Conservation (phyloP, 2,329 filamentous ascomycete species). For the Gaeumannomyces tritici region DNA sequence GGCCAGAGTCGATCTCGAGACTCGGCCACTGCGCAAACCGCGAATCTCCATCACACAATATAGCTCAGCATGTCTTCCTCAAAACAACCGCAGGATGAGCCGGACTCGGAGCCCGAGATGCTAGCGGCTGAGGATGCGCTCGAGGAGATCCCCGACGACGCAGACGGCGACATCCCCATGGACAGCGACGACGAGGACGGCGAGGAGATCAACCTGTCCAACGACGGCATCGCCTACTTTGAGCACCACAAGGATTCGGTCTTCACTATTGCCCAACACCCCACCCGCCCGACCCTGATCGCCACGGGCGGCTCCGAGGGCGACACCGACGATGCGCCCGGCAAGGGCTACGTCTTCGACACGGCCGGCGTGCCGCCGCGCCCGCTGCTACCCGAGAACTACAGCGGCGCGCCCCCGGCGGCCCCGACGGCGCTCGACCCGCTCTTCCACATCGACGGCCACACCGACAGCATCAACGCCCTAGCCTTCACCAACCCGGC, state of each 20-base stretch:
- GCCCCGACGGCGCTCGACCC: conserved; percentile 47
- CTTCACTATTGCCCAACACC: conserved; percentile 92
- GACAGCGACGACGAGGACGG: conserved; percentile 24
- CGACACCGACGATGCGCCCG: conserved; percentile 49
- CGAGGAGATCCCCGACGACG: conserved; percentile 63
- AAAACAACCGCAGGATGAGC: conserved; percentile 26
- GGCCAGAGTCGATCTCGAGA: background rate
- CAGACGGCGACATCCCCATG: conserved; percentile 36
- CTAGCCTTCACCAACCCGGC: conserved; percentile 74
- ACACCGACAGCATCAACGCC: conserved; percentile 84
- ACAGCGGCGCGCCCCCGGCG: conserved; percentile 54
- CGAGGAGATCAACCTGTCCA: conserved; percentile 70
- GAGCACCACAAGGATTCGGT: conserved; percentile 84
- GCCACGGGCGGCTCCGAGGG: conserved; percentile 73
- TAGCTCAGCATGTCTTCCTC: conserved; percentile 11
- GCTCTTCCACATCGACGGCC: conserved; percentile 73
- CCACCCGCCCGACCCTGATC: conserved; percentile 64
- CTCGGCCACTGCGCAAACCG: background rate
- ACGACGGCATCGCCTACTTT: conserved; percentile 90
- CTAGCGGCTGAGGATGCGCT: conserved; percentile 68
- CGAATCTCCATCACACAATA: background rate
- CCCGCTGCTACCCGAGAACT: conserved; percentile 68
- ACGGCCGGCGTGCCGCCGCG: conserved; percentile 50
- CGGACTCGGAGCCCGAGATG: conserved; percentile 57
- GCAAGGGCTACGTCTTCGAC: conserved; percentile 81